Conservation (phyloP, 2,329 filamentous ascomycete genomes). For the Xylaria polymorpha region DNA sequence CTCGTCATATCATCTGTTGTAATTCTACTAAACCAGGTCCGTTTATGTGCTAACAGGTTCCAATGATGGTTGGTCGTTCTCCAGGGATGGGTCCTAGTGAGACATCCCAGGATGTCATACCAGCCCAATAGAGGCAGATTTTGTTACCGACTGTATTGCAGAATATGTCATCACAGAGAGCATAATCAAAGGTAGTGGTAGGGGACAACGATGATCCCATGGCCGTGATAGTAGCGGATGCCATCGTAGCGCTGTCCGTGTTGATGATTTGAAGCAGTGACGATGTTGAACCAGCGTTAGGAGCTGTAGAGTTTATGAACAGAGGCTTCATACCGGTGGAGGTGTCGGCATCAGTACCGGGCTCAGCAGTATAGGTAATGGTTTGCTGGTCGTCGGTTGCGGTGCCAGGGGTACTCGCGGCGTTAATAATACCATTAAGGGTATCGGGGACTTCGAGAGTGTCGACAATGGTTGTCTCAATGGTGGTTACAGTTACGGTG, state of each 20-base stretch:
- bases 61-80: constrained; percentile 41
- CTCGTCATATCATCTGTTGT: neutral
- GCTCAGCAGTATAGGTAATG: neutral
- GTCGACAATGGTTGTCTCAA: constrained; percentile 27
- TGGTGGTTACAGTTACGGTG: constrained; percentile 12
- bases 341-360: neutral
- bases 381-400: neutral
- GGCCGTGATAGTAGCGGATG: constrained; percentile 21
- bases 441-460: neutral
- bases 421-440: neutral
- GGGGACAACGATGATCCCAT: constrained; percentile 1
- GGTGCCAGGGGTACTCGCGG: neutral
- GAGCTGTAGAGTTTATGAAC: neutral
- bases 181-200: constrained; percentile 14
- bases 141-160: constrained; percentile 42
- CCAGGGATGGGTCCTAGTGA: constrained; percentile 46
- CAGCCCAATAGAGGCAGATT: constrained; percentile 49
- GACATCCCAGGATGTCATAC: constrained; percentile 47
- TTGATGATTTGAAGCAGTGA: neutral
- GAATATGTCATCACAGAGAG: constrained; percentile 45
- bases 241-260: neutral
- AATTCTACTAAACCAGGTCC: neutral
- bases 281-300: constrained; percentile 11
- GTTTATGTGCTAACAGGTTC: constrained; percentile 36
- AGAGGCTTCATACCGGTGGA: neutral